Conservation (phyloP, 1,284 basidiomycete species). For the Leucoagaricus sp. region DNA sequence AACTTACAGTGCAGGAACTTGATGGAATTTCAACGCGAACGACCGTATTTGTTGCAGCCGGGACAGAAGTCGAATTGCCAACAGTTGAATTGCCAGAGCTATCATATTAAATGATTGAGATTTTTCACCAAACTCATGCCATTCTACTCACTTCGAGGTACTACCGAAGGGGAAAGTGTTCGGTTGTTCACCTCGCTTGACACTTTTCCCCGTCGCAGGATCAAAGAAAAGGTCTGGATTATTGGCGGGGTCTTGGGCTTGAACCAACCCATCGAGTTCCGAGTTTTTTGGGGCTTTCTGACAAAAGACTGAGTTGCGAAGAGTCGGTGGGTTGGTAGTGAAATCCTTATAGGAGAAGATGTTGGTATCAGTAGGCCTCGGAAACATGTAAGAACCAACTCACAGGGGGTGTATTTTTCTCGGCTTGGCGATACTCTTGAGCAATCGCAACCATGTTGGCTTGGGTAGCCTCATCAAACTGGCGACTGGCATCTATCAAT, state of each 20-base stretch:
- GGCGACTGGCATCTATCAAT: slow-evolving; percentile 47
- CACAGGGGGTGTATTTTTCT: slow-evolving; percentile 66
- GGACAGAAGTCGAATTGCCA: slow-evolving; percentile 16
- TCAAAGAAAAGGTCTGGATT: slow-evolving; percentile 59
- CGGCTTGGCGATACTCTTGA: slow-evolving; percentile 54
- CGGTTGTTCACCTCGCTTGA: slow-evolving; percentile 50
- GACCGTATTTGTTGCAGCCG: slow-evolving; percentile 22
- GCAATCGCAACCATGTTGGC: slow-evolving; percentile 56
- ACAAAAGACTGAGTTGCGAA: slow-evolving; percentile 55
- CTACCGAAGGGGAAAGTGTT: slow-evolving; percentile 53
- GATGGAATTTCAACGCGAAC: slow-evolving; percentile 16
- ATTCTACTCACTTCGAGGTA: neutral
- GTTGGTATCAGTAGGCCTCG: slow-evolving; percentile 1
- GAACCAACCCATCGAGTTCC: slow-evolving; percentile 48
- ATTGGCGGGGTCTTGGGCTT: slow-evolving; percentile 52
- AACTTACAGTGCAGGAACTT: slow-evolving; percentile 19
- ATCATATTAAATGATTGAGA: neutral
- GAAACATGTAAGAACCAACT: slow-evolving; percentile 16
- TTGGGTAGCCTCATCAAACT: slow-evolving; percentile 53
- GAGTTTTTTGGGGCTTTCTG: slow-evolving; percentile 49
- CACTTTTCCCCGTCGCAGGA: slow-evolving; percentile 44
- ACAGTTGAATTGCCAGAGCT: neutral
- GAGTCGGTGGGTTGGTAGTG: slow-evolving; percentile 48
- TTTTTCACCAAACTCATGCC: too few relatives aligned
- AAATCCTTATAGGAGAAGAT: slow-evolving; percentile 44